phyloP scores from a whole-genome alignment of 78 protist genomes.

The Dictyostelium brefeldianum region DNA sequence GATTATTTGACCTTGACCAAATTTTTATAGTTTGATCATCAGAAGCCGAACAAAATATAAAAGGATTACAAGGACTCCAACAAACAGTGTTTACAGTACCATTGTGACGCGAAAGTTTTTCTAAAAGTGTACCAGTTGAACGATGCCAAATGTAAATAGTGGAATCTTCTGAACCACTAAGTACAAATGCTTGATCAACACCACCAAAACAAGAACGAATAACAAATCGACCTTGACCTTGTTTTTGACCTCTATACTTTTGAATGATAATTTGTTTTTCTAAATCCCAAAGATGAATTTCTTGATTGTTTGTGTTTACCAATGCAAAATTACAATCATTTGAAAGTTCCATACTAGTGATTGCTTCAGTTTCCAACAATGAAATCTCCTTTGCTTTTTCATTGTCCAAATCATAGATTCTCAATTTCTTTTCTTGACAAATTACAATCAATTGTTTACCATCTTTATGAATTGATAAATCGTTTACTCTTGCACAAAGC shows the following conservation, averaged over 20 bases:
- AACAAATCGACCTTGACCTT: constrained; percentile 76
- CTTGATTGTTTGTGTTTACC: constrained; percentile 61
- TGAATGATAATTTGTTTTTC: constrained; percentile 38
- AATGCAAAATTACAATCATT: constrained; percentile 36
- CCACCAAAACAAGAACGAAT: constrained; percentile 91
- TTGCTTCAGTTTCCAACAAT: constrained; percentile 72
- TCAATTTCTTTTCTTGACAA: constrained; percentile 83
- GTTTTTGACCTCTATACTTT: constrained; percentile 82
- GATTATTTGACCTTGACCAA: constrained; percentile 66
- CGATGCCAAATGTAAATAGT: constrained; percentile 88
- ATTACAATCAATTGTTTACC: constrained; percentile 77
- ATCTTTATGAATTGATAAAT: constrained; percentile 60
- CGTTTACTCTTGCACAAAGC: constrained; percentile 80
- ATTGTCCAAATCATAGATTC: constrained; percentile 69
- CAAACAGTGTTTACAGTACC: constrained; percentile 85
- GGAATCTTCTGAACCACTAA: constrained; percentile 87
- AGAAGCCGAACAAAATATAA: constrained; percentile 71
- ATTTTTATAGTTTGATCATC: constrained; percentile 81
- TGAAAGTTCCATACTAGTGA: constrained; percentile 79
- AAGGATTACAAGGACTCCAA: constrained; percentile 67
- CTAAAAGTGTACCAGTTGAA: constrained; percentile 63
- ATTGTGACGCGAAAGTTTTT: constrained; percentile 85
- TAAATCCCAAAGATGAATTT: constrained; percentile 88
- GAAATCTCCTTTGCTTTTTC: constrained; percentile 13
- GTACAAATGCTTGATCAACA: constrained; percentile 73